Conservation (phyloP, 2,329 filamentous ascomycete genomes). For the Atkinsonella hypoxylon region DNA sequence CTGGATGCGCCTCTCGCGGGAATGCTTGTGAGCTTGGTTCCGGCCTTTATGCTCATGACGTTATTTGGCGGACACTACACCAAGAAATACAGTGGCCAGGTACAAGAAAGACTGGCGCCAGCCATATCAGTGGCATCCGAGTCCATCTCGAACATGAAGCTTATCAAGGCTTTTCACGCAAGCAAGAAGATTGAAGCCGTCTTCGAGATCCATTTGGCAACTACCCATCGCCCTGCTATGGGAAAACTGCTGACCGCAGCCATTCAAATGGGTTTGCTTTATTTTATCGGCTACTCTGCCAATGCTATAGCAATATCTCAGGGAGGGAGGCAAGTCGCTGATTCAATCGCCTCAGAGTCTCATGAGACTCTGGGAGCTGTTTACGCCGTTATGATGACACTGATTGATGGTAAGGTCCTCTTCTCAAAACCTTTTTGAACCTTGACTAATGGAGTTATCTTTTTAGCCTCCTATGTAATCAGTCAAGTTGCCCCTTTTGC, state of each 20-base stretch:
- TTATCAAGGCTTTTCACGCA: constrained; percentile 53
- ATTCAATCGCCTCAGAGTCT: constrained; percentile 14
- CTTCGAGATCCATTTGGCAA: constrained; percentile 39
- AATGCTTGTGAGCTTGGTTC: constrained; percentile 50
- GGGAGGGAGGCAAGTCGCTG: constrained; percentile 30
- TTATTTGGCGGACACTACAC: constrained; percentile 41
- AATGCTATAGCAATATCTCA: constrained; percentile 57
- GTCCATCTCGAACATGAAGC: constrained; percentile 43
- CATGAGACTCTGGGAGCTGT: neutral
- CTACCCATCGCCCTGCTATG: constrained; percentile 37
- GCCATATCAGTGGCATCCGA: constrained; percentile 52
- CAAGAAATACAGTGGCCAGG: constrained; percentile 34
- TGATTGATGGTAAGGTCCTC: neutral
- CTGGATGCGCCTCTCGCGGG: constrained; percentile 47
- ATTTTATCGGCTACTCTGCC: constrained; percentile 55
- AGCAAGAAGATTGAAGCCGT: constrained; percentile 44
- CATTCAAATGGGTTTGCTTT: constrained; percentile 48
- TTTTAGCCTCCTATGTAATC: neutral
- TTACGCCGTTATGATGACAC: neutral
- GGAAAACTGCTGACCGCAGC: constrained; percentile 46
- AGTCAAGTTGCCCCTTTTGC: neutral
- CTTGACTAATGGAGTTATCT: neutral
- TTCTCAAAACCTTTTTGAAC: neutral
- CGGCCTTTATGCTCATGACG: constrained; percentile 48
- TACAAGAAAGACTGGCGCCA: constrained; percentile 40